Evolutionary conservation across 148 eudicot genomes (phyloP), one percentile per base, ranked within the genome.

Genomic region (Cornus suecica): DNA sequence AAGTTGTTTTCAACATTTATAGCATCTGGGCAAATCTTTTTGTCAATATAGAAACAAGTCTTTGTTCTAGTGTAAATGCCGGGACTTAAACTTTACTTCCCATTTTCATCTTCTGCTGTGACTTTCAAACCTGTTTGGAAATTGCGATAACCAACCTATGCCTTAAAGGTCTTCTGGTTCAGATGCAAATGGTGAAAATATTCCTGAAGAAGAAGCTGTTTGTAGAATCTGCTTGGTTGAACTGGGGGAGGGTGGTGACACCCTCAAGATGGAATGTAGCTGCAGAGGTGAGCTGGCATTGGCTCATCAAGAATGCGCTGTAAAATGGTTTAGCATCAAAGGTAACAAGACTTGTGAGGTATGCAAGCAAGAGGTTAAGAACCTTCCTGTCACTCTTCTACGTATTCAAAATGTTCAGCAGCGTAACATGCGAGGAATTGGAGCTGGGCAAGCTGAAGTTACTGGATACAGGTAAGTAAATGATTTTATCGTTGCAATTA

Each of bases 231-330:
- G 99, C 83, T 86, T 91, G 66, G 86, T 84, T 26, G 98, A 96
- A 78, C 93, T 96, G 20, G 86, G 89, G 54, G 99, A 95, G 84
- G 97, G 85, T 75, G 88, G 88, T 13, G 94, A 95, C 51, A 86
- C 91, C 26, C 88, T 95, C 37, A 95, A 92, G 88, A 84, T 95
- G 97, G 99, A 96, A 82, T 96, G 99, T 41, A 85, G 87, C 85
- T 96, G 99, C 85, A 96, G 91, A 87, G 99, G 99, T 29, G 99
- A 91, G 70, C 94, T 96, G 72, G 97, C 99, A 41, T 79, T 96
- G 75, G 97, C 91, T 71, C 99, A 96, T 86, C 86, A 89, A 76
- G 98, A 90, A 81, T 96, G 99, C 71, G 98, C 93, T 34, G 81
- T 96, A 51, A 96, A 93, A 82, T 96, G 99, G 99, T 96, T 96